A percentile compares a stretch with the other conserved stretches of the same genome.
phyloP scores from a whole-genome alignment of 2,329 filamentous ascomycete species.

The Hypoxylon sp. region DNA sequence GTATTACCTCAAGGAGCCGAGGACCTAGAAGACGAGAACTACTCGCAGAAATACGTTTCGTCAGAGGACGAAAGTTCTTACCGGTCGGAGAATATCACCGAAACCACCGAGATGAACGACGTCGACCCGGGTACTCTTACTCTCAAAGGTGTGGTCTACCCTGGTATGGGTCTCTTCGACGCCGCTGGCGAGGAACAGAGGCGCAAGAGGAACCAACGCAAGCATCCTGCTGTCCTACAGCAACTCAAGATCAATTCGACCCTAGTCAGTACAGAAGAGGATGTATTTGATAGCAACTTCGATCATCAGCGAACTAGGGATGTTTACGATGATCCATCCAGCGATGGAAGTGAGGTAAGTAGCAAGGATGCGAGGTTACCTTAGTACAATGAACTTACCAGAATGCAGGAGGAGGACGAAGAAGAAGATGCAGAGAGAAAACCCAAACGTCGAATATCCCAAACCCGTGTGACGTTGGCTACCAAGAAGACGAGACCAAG shows the following conservation, averaged over 20 bases:
- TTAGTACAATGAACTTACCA: conserved; percentile 37
- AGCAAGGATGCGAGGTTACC: conserved; percentile 25
- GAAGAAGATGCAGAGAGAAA: conserved; percentile 32
- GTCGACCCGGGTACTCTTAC: conserved; percentile 43
- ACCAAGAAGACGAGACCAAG: conserved; percentile 35
- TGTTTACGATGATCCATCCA: conserved; percentile 73
- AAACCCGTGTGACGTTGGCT: conserved; percentile 23
- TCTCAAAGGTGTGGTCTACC: conserved; percentile 81
- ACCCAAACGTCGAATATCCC: conserved; percentile 30
- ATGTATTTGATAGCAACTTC: conserved; percentile 71
- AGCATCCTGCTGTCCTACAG: conserved; percentile 78
- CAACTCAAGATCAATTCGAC: conserved; percentile 76
- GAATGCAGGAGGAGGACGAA: conserved; percentile 46
- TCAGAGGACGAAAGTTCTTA: conserved; percentile 53
- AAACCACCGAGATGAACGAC: conserved; percentile 52
- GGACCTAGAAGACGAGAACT: conserved; percentile 42
- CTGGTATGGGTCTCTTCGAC: conserved; percentile 87
- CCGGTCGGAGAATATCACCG: conserved; percentile 50
- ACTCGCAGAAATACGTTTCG: conserved; percentile 49
- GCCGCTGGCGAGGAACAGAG: conserved; percentile 81
- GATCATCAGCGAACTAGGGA: conserved; percentile 67
- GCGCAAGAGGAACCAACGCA: conserved; percentile 83
- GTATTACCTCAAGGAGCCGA: conserved; percentile 20
- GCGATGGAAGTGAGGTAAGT: conserved; percentile 66
- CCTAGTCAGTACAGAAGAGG: conserved; percentile 74